Evolutionary conservation across 441 rosid genomes (phyloP).

Genomic region (Theobroma grandiflorum): DNA sequence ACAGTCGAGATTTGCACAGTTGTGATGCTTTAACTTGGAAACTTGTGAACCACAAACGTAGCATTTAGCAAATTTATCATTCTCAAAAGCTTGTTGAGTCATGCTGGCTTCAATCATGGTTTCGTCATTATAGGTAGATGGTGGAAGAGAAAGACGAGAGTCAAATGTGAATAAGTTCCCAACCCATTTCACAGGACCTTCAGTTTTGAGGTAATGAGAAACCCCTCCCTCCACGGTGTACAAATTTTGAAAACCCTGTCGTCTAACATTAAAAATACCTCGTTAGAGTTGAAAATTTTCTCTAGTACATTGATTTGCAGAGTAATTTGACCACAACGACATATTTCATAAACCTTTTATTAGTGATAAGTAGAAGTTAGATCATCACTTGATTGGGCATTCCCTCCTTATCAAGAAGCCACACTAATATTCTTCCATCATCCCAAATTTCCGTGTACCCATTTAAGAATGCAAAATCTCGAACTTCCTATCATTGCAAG

Average conservation of each 20-base stretch:
- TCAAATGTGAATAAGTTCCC: conserved; percentile 95
- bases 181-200: conserved; percentile 75
- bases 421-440: neutral
- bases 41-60: conserved; percentile 69
- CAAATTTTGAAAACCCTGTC: conserved; percentile 73
- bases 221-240: conserved; percentile 88
- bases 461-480: neutral
- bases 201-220: conserved; percentile 80
- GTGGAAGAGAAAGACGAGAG: conserved; percentile 88
- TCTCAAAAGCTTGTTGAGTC: conserved; percentile 38
- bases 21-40: conserved; percentile 76
- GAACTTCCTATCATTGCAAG: neutral
- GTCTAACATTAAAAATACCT: conserved; percentile 52
- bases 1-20: conserved; percentile 95
- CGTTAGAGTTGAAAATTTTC: conserved; percentile 7
- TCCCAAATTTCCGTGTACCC: neutral
- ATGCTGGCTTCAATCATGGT: conserved; percentile 31
- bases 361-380: neutral
- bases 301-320: neutral
- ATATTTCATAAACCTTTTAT: neutral
- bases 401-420: neutral
- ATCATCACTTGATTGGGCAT: neutral
- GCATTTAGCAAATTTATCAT: conserved; percentile 69
- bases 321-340: conserved; percentile 1
- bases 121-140: conserved; percentile 59